phyloP scores from a whole-genome alignment of 2,329 filamentous ascomycete species.

The Clonostachys solani region DNA sequence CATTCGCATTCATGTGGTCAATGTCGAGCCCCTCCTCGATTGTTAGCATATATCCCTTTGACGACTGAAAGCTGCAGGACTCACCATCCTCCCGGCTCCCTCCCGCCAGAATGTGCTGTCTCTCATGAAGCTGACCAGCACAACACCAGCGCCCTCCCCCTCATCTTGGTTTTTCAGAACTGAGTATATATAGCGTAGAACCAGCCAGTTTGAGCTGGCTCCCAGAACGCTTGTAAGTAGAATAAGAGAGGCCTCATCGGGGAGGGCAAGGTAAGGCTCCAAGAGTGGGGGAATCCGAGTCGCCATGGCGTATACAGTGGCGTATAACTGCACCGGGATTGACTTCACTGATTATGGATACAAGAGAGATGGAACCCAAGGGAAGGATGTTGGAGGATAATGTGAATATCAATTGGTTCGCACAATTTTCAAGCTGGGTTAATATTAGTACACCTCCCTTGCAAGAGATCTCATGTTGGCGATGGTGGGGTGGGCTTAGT shows the following conservation, averaged over 20 bases:
- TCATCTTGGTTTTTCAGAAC: constrained; percentile 24
- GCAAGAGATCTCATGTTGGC: too few species aligned
- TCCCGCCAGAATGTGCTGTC: constrained; percentile 76
- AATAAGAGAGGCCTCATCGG: constrained; percentile 53
- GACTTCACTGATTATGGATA: too few species aligned
- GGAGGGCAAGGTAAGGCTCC: constrained; percentile 57
- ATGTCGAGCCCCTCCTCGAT: constrained; percentile 63
- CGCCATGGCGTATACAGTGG: constrained; percentile 23
- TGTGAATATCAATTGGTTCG: too few species aligned
- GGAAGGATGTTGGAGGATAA: too few species aligned
- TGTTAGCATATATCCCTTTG: neutral
- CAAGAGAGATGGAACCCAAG: too few species aligned
- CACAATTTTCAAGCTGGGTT: too few species aligned
- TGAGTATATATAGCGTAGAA: constrained; percentile 51
- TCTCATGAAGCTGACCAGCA: constrained; percentile 80
- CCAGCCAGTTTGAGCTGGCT: constrained; percentile 62
- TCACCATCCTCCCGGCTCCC: constrained; percentile 62
- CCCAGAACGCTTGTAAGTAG: constrained; percentile 66
- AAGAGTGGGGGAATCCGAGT: constrained; percentile 59
- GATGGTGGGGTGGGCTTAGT: too few species aligned
- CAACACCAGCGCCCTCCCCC: constrained; percentile 38
- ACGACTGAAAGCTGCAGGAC: neutral
- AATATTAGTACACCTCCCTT: too few species aligned
- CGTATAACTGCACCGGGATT: too few species aligned
- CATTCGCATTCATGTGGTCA: constrained; percentile 49